These are phyloP conservation scores for Melanogaster broomeanus DNA, from an alignment of 768 basidiomycete genomes.

Conservation along the genomic window DNA sequence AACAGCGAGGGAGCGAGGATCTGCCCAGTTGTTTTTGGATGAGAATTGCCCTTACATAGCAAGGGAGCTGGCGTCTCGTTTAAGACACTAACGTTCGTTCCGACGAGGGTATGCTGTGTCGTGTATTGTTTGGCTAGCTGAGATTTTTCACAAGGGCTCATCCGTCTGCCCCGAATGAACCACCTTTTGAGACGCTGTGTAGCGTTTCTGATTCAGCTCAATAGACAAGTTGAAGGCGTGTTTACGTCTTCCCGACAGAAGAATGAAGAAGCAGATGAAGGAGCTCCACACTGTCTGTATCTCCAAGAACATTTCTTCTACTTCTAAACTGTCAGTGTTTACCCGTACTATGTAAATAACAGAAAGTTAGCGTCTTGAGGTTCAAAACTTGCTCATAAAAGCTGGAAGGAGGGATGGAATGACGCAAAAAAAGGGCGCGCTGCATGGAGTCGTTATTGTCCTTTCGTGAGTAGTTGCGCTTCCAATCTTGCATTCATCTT, in stretches of 20 bases:
- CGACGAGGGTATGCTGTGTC: slow-evolving; percentile 56
- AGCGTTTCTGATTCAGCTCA: slow-evolving; percentile 51
- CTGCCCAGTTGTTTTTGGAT: slow-evolving; percentile 58
- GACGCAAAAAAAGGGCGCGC: slow-evolving; percentile 55
- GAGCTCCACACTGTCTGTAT: not conserved
- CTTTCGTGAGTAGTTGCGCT: slow-evolving; percentile 40
- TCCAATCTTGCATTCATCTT: slow-evolving; percentile 30
- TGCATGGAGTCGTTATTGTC: slow-evolving; percentile 35
- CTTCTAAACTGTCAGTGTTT: too few relatives aligned
- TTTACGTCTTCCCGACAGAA: slow-evolving; percentile 58
- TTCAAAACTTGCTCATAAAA: slow-evolving; percentile 50
- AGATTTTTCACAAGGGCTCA: slow-evolving; percentile 41
- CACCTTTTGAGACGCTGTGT: slow-evolving; percentile 62
- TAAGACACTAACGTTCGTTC: slow-evolving; percentile 61
- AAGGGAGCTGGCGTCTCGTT: slow-evolving; percentile 49
- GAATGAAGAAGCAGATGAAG: slow-evolving; percentile 44
- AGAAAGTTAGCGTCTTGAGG: slow-evolving; percentile 31
- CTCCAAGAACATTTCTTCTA: not conserved
- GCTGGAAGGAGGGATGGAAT: slow-evolving; percentile 59
- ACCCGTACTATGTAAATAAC: too few relatives aligned
- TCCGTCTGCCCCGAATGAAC: slow-evolving; percentile 52
- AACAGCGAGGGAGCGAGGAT: slow-evolving; percentile 59
- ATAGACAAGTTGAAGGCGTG: slow-evolving; percentile 60
- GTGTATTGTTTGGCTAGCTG: not conserved
- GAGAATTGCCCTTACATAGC: slow-evolving; percentile 46